Evolutionary conservation across 306 rosid genomes (phyloP).

Genomic region (Fagus crenata): DNA sequence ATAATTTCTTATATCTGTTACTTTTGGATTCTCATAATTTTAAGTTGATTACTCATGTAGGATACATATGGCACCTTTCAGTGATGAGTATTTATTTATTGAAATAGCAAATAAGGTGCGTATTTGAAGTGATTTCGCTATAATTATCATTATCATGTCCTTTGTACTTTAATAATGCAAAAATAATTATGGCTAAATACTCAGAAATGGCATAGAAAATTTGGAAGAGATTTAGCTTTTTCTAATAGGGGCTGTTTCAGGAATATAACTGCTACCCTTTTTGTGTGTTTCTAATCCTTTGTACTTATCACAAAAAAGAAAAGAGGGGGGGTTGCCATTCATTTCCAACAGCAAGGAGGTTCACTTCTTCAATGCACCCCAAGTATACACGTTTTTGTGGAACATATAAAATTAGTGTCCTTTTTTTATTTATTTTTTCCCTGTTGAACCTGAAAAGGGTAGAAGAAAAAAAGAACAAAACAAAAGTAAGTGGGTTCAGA

Average conservation of each 20-base stretch:
- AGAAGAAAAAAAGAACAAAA: no score
- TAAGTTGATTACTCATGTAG: conserved; percentile 56
- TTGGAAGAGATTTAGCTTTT: conserved; percentile 11
- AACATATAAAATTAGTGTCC: background rate
- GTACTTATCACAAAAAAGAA: background rate
- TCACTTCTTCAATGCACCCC: background rate
- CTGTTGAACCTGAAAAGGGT: background rate
- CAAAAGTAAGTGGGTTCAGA: no score
- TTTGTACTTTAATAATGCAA: conserved; percentile 7
- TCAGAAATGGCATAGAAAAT: conserved; percentile 18
- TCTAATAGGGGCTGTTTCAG: background rate
- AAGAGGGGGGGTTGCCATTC: background rate
- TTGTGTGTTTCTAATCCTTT: conserved; percentile 20
- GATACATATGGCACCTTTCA: conserved; percentile 99
- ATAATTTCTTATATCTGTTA: background rate
- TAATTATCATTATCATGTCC: conserved; percentile 18
- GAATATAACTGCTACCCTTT: conserved; percentile 4
- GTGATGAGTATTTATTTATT: conserved; percentile 89
- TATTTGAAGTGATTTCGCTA: conserved; percentile 1
- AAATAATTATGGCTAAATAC: conserved; percentile 14
- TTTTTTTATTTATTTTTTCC: background rate
- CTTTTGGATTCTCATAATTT: conserved; percentile 37
- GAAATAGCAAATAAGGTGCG: conserved; percentile 96
- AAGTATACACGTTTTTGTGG: background rate
- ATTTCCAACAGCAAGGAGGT: background rate